Evolutionary conservation across 257 asterid genomes (phyloP).

Genomic region (Ehretia macrophylla): DNA sequence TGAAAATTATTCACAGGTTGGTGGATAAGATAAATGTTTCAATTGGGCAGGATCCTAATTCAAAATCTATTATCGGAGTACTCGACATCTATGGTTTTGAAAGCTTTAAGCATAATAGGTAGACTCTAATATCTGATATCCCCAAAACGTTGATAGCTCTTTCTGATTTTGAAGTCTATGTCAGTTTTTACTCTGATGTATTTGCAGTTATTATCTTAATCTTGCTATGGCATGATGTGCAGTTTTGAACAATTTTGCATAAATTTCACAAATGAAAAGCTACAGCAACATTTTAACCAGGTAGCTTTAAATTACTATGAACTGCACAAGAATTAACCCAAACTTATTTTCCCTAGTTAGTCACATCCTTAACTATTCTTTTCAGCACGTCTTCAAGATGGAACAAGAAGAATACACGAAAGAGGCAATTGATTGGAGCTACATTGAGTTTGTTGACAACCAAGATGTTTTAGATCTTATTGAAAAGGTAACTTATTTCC

Average conservation of each 20-base stretch:
- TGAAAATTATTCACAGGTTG: slow-evolving; percentile 56
- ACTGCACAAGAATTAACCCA: slow-evolving; percentile 5
- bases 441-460: slow-evolving; percentile 96
- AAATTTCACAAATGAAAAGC: slow-evolving; percentile 92
- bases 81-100: slow-evolving; percentile 97
- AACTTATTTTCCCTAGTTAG: slow-evolving; percentile 14
- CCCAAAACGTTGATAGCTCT: neutral
- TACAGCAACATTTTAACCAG: slow-evolving; percentile 98
- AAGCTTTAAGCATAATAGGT: slow-evolving; percentile 97
- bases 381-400: slow-evolving; percentile 98
- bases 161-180: neutral
- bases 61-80: slow-evolving; percentile 84
- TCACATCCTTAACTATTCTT: slow-evolving; percentile 20
- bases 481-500: slow-evolving; percentile 62
- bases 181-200: slow-evolving; percentile 3
- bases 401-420: slow-evolving; percentile 97
- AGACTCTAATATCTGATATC: slow-evolving; percentile 5
- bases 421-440: slow-evolving; percentile 95
- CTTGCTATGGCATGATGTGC: slow-evolving; percentile 34
- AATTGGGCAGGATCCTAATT: slow-evolving; percentile 80
- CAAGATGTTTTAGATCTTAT: slow-evolving; percentile 96
- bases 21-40: slow-evolving; percentile 88
- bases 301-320: slow-evolving; percentile 30
- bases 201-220: slow-evolving; percentile 23
- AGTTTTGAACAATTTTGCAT: slow-evolving; percentile 99